phyloP scores from a whole-genome alignment of 2,329 filamentous ascomycete species.

The Colletotrichum liriopes region DNA sequence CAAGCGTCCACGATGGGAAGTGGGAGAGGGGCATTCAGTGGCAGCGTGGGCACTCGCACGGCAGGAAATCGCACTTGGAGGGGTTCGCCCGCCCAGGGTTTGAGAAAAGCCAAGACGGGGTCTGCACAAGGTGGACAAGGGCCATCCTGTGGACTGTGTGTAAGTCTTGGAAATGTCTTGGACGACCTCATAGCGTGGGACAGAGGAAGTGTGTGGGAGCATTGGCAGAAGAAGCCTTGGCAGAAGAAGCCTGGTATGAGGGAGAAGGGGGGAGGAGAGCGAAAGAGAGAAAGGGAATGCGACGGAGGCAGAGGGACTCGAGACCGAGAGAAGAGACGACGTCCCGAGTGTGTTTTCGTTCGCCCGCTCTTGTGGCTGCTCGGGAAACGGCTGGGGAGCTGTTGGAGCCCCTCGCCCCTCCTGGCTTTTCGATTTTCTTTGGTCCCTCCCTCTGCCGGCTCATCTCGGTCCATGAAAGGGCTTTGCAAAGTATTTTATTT shows the following conservation, averaged over 20 bases:
- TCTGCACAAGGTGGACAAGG: slow-evolving; percentile 41
- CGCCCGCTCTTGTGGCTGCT: background rate
- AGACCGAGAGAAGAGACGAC: background rate
- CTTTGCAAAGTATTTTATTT: background rate
- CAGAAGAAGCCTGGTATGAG: slow-evolving; percentile 10
- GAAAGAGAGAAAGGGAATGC: background rate
- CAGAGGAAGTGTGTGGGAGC: background rate
- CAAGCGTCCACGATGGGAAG: background rate
- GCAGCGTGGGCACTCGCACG: background rate
- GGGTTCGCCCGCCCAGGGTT: slow-evolving; percentile 25
- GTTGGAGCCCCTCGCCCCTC: background rate
- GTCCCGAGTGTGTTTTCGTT: slow-evolving; percentile 13
- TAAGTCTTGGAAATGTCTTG: slow-evolving; percentile 39
- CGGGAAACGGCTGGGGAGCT: background rate
- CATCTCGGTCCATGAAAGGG: slow-evolving; percentile 24
- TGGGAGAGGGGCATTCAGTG: slow-evolving; percentile 14
- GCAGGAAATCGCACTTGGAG: slow-evolving; percentile 1
- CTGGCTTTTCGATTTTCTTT: background rate
- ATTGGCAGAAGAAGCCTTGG: slow-evolving; percentile 6
- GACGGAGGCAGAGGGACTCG: no score
- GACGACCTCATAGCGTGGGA: slow-evolving; percentile 39
- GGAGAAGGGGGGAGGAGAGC: background rate
- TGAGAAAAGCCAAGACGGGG: slow-evolving; percentile 39
- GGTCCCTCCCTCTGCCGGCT: slow-evolving; percentile 7
- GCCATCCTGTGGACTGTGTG: slow-evolving; percentile 36